These are phyloP conservation scores for Verticillium longisporum DNA, from an alignment of 2,329 filamentous ascomycete species.

Conservation along the genomic window DNA sequence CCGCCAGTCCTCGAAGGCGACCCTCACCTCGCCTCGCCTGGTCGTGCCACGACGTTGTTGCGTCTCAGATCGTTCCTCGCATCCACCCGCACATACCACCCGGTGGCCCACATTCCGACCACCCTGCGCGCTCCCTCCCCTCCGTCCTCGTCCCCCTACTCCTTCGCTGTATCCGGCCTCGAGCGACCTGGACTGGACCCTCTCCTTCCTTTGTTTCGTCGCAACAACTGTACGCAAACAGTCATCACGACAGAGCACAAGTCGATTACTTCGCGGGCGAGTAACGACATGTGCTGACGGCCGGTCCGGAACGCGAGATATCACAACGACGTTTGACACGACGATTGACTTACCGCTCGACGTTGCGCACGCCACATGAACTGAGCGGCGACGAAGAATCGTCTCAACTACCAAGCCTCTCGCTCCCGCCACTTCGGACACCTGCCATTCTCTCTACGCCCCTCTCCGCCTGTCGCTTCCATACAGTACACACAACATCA, in stretches of 20 bases:
- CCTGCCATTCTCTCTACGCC: conserved; percentile 3
- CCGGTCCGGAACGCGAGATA: conserved; percentile 22
- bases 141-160: conserved; percentile 49
- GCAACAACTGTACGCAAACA: background rate
- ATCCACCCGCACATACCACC: background rate
- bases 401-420: background rate
- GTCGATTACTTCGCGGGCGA: conserved; percentile 44
- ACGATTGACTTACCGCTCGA: background rate
- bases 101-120: conserved; percentile 20
- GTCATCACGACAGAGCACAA: conserved; percentile 20
- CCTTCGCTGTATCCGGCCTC: conserved; percentile 26
- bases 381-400: background rate
- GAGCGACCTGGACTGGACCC: background rate
- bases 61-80: background rate
- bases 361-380: background rate
- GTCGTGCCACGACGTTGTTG: conserved; percentile 1
- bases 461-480: background rate
- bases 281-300: conserved; percentile 37
- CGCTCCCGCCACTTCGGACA: conserved; percentile 6
- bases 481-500: conserved; percentile 20
- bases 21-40: conserved; percentile 1
- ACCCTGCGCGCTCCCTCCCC: conserved; percentile 39
- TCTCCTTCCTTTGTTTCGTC: background rate
- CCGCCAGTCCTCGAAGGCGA: background rate
- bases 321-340: background rate